Base-by-base conservation (phyloP, 345 rosid species). In the Orychophragmus violaceus region DNA sequence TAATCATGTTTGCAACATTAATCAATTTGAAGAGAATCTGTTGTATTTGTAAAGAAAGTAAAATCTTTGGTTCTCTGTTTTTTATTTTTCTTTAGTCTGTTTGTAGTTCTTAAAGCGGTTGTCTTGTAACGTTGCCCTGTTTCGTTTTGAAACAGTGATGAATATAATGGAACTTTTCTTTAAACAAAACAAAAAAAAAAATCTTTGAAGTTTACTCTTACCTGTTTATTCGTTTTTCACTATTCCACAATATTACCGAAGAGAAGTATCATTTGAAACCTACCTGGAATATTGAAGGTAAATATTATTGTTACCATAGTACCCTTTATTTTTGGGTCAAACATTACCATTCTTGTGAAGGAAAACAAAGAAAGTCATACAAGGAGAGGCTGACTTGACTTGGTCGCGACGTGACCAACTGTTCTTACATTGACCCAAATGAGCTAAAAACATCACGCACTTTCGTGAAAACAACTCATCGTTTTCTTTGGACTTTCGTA, bases 301-400 rank as follows among this genome's bases (percentile, higher is more conserved):
- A 32, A 56, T 29, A 7, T 5, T 56, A 23, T 23, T 33, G 21
- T 12, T 39, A 10, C 14, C 24, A 6, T 21, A 21, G 32, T 49
- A 28, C 30, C 30, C 32, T 33, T 51, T 41, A 16, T 12, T 23
- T 37, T 21, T 14, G 25, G 29, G 41, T 53, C 56, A 32, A 23
- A 4, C 37, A 44, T 44, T 63, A 7, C 25, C 22, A 42, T 63
- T 64, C 23, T 64, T 27, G 24, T 25, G 8, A 18, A 3, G 6
- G 2, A 16, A 21, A 1, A 22, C 1, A 14, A 2, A 6, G 0
- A 33, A 39, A 33, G 21, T 62, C 58, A 55, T 46, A 45, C 32
- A 35, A 55, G 13, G n/a, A 24, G 13, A 62, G 39, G 64, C 6
- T 45, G 30, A 62, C 41, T 63, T 55, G 68, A 64, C 66, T 50